Evolutionary conservation across 331 rosid genomes (phyloP).

Genomic region (Pyracantha coccinea): DNA sequence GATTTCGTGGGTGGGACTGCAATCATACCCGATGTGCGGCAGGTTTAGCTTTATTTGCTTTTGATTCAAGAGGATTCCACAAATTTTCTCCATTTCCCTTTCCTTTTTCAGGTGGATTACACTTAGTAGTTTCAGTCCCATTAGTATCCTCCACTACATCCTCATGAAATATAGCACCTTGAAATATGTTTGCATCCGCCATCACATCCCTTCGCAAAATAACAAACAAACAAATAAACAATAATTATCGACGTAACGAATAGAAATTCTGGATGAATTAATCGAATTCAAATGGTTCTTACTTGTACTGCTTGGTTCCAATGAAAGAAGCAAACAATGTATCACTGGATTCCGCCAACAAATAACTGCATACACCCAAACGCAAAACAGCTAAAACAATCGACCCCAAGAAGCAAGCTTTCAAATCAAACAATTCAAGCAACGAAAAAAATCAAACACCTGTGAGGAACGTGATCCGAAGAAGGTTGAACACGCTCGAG

Average conservation of each 20-base stretch:
- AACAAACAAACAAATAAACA: not conserved
- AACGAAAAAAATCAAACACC: conserved; percentile 33
- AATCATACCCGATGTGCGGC: conserved; percentile 84
- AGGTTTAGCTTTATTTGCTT: conserved; percentile 64
- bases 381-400: not conserved
- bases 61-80: conserved; percentile 72
- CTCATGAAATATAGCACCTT: conserved; percentile 97
- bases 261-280: conserved; percentile 3
- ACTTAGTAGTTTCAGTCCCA: conserved; percentile 21
- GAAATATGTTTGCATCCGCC: conserved; percentile 91
- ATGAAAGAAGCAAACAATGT: conserved; percentile 95
- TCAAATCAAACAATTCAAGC: not conserved
- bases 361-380: conserved; percentile 42
- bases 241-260: not conserved
- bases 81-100: conserved; percentile 55
- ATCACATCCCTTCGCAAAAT: conserved; percentile 62
- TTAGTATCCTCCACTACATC: conserved; percentile 54
- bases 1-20: not conserved
- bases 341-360: conserved; percentile 95
- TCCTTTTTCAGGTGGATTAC: conserved; percentile 33
- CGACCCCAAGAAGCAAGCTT: not conserved
- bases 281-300: conserved; percentile 10
- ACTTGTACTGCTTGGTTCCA: conserved; percentile 98
- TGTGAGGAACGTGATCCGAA: conserved; percentile 93
- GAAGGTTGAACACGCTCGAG: conserved; percentile 98